Base-by-base conservation (phyloP, 176 grass and related monocot species). In the Paspalum vaginatum region DNA sequence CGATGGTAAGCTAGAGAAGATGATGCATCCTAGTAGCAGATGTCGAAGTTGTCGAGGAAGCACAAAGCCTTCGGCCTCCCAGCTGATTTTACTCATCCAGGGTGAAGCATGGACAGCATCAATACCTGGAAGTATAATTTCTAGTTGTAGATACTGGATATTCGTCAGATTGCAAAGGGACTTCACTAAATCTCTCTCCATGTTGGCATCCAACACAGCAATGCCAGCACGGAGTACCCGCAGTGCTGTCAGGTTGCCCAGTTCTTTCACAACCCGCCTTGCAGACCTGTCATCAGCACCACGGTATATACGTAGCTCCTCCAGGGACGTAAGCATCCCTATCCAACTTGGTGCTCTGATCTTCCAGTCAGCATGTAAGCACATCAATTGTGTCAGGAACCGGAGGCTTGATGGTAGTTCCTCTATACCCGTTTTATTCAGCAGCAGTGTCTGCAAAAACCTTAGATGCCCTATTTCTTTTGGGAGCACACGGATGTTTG, bases 151-250 rank as follows among this genome's bases (percentile, higher is more conserved):
- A 27, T 51, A 16, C 24, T 52, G 14, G 13, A 71, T 9, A 24
- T 71, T 4, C 45, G 0, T 49, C 14, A 71, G 68, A 25, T 37
- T 71, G 24, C 68, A 8, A 17, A 71, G 24, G 0, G 68, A 71
- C 14, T 51, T 22, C 22, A 51, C 45, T 5, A 71, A 52, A 71
- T 70, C 68, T 70, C 10, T 70, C 45, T 71, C 68, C 47, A 51
- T 50, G 46, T 17, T 7, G 22, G 50, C 24, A 71, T 51, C 47
- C 46, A 51, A 44, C 65, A 68, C 9, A 45, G 41, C 8, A 18
- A 51, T 70, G 45, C 45, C 46, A 25, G 44, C 47, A 26, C 22
- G 22, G 22, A 71, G 46, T 3, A 71, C 15, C 8, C 68, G 47
- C 46, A 71, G 47, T 37, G 25, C 45, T 5, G 21, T 71, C 4